Evolutionary conservation across 345 rosid genomes (phyloP).

Genomic region (Rubroshorea leprosula): DNA sequence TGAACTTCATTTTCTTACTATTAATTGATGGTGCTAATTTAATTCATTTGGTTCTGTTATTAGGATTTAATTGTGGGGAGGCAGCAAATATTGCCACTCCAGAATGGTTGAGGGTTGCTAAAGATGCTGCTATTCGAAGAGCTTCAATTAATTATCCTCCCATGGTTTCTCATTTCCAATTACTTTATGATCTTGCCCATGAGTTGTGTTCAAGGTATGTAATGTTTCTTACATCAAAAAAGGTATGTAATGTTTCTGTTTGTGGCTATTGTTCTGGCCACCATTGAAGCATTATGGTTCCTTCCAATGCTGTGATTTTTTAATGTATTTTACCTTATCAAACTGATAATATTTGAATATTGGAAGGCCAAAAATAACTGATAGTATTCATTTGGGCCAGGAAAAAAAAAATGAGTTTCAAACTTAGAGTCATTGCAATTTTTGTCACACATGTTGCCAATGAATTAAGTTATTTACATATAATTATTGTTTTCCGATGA

Average conservation of each 20-base stretch:
- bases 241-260: conserved; percentile 39
- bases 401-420: no score
- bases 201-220: conserved; percentile 75
- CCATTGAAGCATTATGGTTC: conserved; percentile 9
- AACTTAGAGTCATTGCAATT: conserved; percentile 3
- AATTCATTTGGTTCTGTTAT: conserved; percentile 11
- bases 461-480: no score
- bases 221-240: background rate
- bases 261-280: conserved; percentile 8
- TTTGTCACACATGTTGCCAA: no score
- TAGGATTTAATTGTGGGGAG: conserved; percentile 95
- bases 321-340: conserved; percentile 2
- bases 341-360: no score
- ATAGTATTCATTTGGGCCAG: no score
- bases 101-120: conserved; percentile 79
- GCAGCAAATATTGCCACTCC: conserved; percentile 99
- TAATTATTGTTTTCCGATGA: background rate
- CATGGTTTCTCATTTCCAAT: conserved; percentile 98
- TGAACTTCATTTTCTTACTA: conserved; percentile 12
- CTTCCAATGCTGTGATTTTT: background rate
- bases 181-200: conserved; percentile 89
- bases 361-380: no score
- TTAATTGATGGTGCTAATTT: conserved; percentile 4
- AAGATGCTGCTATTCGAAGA: conserved; percentile 93
- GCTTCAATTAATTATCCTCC: conserved; percentile 96